Percentiles rank a stretch among this genome's conserved stretches.
Evolutionary conservation across 768 basidiomycete species (phyloP).

Genomic region (Rhizopogon roseolus): DNA sequence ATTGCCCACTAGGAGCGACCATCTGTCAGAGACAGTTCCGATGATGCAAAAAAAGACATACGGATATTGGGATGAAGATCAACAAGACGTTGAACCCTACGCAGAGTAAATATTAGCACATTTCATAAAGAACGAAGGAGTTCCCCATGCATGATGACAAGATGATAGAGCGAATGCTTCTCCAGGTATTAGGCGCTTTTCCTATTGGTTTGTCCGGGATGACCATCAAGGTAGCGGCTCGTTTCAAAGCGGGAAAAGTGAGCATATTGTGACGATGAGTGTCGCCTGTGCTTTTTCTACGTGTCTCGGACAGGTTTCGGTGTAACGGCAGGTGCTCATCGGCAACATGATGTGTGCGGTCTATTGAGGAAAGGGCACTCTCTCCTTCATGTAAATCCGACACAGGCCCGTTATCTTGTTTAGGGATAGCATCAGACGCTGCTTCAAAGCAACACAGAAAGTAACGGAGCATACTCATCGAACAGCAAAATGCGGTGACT

Average conservation of each 20-base stretch:
- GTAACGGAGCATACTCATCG: not conserved
- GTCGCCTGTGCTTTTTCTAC: conserved; percentile 2
- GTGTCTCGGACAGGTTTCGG: not conserved
- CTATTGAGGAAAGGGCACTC: not conserved
- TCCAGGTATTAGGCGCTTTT: conserved; percentile 36
- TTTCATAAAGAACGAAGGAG: not conserved
- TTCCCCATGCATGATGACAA: conserved; percentile 48
- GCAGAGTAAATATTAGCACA: conserved; percentile 3
- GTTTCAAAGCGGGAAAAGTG: conserved; percentile 10
- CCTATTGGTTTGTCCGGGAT: conserved; percentile 33
- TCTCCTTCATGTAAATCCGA: too few relatives aligned
- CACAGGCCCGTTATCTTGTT: too few relatives aligned
- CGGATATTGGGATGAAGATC: conserved; percentile 68
- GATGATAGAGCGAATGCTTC: conserved; percentile 51
- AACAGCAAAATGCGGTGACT: not conserved
- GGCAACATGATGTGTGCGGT: not conserved
- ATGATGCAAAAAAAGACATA: conserved; percentile 19
- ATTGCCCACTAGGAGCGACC: conserved; percentile 57
- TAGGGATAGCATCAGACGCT: too few relatives aligned
- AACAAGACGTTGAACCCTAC: conserved; percentile 70
- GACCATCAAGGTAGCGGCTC: conserved; percentile 26
- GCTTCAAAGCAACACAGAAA: too few relatives aligned
- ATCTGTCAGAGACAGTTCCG: not conserved
- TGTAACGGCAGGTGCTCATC: not conserved
- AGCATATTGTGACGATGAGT: conserved; percentile 1